A percentile compares a stretch with the other conserved stretches of the same genome.
phyloP scores from a whole-genome alignment of 2,329 filamentous ascomycete species.

The Fusarium subtropicale region DNA sequence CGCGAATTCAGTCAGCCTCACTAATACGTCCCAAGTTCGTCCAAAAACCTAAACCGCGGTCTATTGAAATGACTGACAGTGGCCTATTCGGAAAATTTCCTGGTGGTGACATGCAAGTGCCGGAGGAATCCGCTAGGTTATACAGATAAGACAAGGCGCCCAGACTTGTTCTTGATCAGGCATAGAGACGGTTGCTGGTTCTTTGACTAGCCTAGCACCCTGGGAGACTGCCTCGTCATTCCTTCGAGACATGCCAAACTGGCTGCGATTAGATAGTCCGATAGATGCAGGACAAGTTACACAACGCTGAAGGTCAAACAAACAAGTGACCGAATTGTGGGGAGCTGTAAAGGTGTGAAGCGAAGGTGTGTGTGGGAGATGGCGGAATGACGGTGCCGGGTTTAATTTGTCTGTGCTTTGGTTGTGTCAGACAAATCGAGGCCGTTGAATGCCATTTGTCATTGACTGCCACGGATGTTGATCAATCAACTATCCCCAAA shows the following conservation, averaged over 20 bases:
- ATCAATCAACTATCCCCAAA: slow-evolving; percentile 11
- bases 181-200: not conserved
- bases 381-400: slow-evolving; percentile 22
- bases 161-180: slow-evolving; percentile 20
- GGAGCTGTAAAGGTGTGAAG: slow-evolving; percentile 5
- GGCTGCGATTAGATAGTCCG: not conserved
- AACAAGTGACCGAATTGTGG: slow-evolving; percentile 32
- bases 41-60: not conserved
- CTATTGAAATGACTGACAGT: slow-evolving; percentile 15
- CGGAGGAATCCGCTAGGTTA: slow-evolving; percentile 29
- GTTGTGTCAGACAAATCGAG: slow-evolving; percentile 6
- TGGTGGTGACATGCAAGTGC: slow-evolving; percentile 20
- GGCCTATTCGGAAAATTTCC: slow-evolving; percentile 17
- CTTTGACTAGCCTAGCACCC: slow-evolving; percentile 5
- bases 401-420: slow-evolving; percentile 26
- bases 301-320: slow-evolving; percentile 17
- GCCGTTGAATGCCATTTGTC: slow-evolving; percentile 15
- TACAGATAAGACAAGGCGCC: slow-evolving; percentile 25
- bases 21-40: slow-evolving; percentile 12
- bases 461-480: slow-evolving; percentile 9
- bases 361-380: slow-evolving; percentile 29
- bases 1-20: slow-evolving; percentile 34
- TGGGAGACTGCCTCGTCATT: slow-evolving; percentile 12
- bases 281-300: slow-evolving; percentile 24
- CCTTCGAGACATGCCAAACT: slow-evolving; percentile 12